Conservation (phyloP, 129 eudicot species). For the Flaveria ramosissima region DNA sequence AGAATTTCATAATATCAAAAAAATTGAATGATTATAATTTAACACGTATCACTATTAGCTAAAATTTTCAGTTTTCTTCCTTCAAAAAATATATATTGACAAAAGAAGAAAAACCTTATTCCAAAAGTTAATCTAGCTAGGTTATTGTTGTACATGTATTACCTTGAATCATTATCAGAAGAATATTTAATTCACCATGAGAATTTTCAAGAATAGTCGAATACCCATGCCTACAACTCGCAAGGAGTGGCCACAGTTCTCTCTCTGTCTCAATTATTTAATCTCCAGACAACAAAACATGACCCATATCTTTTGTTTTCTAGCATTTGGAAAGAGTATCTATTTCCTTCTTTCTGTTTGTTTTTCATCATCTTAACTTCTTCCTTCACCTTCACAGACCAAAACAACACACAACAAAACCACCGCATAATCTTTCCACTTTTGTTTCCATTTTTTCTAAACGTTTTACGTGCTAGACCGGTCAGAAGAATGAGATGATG, state of each 20-base stretch:
- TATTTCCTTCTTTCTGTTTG: slow-evolving; percentile 36
- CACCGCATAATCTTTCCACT: slow-evolving; percentile 20
- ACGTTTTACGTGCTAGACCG: slow-evolving; percentile 32
- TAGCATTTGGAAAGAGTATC: slow-evolving; percentile 77
- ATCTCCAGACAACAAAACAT: slow-evolving; percentile 48
- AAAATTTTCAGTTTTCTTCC: neutral
- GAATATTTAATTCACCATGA: slow-evolving; percentile 16
- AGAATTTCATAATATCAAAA: too few relatives aligned
- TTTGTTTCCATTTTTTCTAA: slow-evolving; percentile 33
- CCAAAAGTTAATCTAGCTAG: neutral
- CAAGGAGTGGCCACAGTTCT: slow-evolving; percentile 66
- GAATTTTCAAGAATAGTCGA: slow-evolving; percentile 9
- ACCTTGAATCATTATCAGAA: neutral
- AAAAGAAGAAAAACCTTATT: neutral
- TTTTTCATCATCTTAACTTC: slow-evolving; percentile 30
- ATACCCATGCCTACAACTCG: slow-evolving; percentile 27
- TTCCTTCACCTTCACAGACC: slow-evolving; percentile 35
- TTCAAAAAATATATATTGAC: neutral
- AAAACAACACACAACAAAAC: slow-evolving; percentile 30
- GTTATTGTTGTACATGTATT: neutral
- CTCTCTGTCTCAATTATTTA: slow-evolving; percentile 53
- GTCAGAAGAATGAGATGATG: slow-evolving; percentile 40
- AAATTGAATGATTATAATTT: too few relatives aligned
- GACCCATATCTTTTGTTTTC: slow-evolving; percentile 67
- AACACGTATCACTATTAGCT: too few relatives aligned